A percentile compares a stretch with the other conserved stretches of the same genome.
Conservation (phyloP, 768 basidiomycete genomes). For the Trametes meyenii region DNA sequence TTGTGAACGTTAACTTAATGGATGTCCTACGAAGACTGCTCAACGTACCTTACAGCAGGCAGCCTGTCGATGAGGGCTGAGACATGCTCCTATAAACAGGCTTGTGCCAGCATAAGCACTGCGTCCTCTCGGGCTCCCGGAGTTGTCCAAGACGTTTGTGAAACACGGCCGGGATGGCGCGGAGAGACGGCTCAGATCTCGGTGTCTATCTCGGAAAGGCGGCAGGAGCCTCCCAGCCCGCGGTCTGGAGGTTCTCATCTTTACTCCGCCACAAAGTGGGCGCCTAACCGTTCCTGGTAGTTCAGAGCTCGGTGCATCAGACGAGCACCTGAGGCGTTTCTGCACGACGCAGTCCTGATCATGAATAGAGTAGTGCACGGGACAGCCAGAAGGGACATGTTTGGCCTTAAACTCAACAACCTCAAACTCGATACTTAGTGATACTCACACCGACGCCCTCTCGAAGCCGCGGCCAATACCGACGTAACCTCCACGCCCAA, state of each 20-base stretch:
- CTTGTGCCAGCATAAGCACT: no score
- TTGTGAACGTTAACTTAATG: conserved; percentile 1
- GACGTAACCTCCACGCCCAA: conserved; percentile 34
- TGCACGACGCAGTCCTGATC: not conserved
- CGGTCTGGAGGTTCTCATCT: not conserved
- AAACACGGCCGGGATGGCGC: no score
- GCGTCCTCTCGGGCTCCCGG: no score
- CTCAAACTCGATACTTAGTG: not conserved
- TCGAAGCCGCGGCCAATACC: conserved; percentile 33
- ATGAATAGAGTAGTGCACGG: not conserved
- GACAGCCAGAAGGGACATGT: not conserved
- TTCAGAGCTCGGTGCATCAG: conserved; percentile 1
- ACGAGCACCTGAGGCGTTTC: not conserved
- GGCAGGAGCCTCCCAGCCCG: not conserved
- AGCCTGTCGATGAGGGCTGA: not conserved
- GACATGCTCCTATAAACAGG: not conserved
- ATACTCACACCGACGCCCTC: not conserved
- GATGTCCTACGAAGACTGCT: not conserved
- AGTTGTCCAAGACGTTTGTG: no score
- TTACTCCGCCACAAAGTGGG: conserved; percentile 16
- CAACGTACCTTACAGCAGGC: not conserved
- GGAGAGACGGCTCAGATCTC: not conserved
- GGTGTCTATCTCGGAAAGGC: not conserved
- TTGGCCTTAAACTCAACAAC: not conserved
- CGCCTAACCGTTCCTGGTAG: conserved; percentile 15